A percentile compares a stretch with the other conserved stretches of the same genome.
Conservation (phyloP, 2,329 filamentous ascomycete species). For the Colletotrichum sp. region DNA sequence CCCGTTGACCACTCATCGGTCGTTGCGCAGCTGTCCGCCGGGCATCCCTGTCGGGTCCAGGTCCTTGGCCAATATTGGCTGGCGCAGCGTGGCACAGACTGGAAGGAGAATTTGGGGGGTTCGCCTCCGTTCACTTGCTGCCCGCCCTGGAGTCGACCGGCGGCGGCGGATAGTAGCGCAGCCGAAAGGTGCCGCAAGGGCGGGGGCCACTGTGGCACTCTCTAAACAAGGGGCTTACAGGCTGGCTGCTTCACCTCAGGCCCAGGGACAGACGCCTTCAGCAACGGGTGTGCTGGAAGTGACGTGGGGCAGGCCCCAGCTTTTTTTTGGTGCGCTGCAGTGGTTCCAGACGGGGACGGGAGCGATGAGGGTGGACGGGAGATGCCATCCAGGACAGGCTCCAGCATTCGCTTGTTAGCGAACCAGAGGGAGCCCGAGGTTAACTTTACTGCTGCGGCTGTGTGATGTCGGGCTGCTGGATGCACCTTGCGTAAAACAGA, state of each 20-base stretch:
- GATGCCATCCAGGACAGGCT: background rate
- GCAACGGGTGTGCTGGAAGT: background rate
- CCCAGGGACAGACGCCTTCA: background rate
- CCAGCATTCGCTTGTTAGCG: background rate
- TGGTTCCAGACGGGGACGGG: background rate
- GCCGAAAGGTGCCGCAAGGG: constrained; percentile 11
- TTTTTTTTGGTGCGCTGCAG: background rate
- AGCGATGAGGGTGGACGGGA: background rate
- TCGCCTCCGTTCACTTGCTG: background rate
- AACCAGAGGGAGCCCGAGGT: background rate
- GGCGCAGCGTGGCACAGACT: constrained; percentile 10
- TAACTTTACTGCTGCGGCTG: background rate
- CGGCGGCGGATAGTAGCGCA: constrained; percentile 17
- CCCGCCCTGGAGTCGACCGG: background rate
- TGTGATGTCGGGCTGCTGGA: background rate
- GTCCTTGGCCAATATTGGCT: constrained; percentile 6
- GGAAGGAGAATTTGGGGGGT: background rate
- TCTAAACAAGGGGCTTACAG: constrained; percentile 8
- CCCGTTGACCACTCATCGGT: background rate
- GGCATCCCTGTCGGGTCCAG: background rate
- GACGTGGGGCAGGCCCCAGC: background rate
- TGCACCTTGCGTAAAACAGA: background rate
- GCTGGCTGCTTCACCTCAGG: background rate
- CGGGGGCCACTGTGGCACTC: constrained; percentile 4
- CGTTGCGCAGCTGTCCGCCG: background rate